These are phyloP conservation scores for Populus deltoides DNA, from an alignment of 345 rosid species.

Conservation along the genomic window DNA sequence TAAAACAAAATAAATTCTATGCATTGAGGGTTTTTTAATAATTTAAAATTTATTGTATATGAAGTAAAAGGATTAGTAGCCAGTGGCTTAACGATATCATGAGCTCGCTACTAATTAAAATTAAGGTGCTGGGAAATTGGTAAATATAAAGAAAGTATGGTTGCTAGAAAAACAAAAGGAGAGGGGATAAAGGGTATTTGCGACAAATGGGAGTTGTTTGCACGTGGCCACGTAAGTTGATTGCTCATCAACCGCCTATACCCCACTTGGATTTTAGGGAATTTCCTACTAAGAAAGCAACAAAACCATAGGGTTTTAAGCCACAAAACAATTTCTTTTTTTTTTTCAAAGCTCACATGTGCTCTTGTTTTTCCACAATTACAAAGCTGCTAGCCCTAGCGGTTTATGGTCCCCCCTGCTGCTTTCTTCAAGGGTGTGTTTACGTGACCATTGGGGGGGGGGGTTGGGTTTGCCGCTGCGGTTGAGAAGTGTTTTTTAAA, in stretches of 20 bases:
- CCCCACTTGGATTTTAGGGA: constrained; percentile 9
- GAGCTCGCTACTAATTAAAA: neutral
- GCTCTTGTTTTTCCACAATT: constrained; percentile 20
- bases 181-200: constrained; percentile 2
- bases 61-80: too few species aligned
- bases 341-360: neutral
- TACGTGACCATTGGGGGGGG: neutral
- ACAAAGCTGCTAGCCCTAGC: constrained; percentile 9
- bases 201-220: constrained; percentile 13
- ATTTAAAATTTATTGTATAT: too few species aligned
- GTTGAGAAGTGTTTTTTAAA: too few species aligned
- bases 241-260: neutral
- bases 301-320: constrained; percentile 5
- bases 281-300: constrained; percentile 8
- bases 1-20: too few species aligned
- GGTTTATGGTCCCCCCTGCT: constrained; percentile 40
- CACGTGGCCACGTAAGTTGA: neutral
- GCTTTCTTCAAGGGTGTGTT: constrained; percentile 11
- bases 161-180: too few species aligned
- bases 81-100: too few species aligned
- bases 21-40: too few species aligned
- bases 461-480: too few species aligned
- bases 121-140: too few species aligned
- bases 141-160: too few species aligned
- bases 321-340: neutral